Evolutionary conservation across 2,329 filamentous ascomycete genomes (phyloP), one percentile per base, ranked within the genome.

Genomic region (Paracoccidioides brasiliensis): DNA sequence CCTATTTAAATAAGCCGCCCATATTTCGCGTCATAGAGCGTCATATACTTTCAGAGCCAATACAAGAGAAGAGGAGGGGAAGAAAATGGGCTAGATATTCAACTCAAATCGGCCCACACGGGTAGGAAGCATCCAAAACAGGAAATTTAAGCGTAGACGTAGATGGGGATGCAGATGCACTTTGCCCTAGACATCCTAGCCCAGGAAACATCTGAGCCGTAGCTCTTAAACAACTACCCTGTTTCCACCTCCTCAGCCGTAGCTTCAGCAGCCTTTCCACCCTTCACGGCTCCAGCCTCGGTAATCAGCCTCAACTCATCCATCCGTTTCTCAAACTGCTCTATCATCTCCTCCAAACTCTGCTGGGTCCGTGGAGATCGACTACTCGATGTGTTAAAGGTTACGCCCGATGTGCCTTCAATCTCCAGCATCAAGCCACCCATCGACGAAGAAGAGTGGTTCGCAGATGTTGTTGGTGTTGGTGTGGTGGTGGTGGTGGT

Each of bases 341-440:
- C 72, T 67, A 75, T 72, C 73, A 76, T 72, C 38, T 73, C 72
- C 57, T 73, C 72, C 56, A 75, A 60, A 42, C 64, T 66, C 22
- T 57, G 54, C 9, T 28, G 10, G 10, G 40, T 65, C 61, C 62
- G 61, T 6, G 62, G 57, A 42, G 61, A 44, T 28, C 35, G 51
- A 40, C 33, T 50, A 10, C 38, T 32, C 1, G 32, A 32, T 12
- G 8, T 6, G 37, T 44, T 63, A 35, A 57, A 3, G 2, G 65
- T 60, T 14, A 70, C 55, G 1, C 70, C 72, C 0, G 66, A 60
- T 0, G 70, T 71, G 14, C 74, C 74, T 44, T 72, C 67, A 28
- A 76, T 73, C 54, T 72, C 69, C 28, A 76, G 63, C 73, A 76
- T 76, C 55, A 75, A 56, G 6, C 67, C 64, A 40, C 66, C 70